Evolutionary conservation across 352 stramenopile species (phyloP).

Genomic region (Phytophthora capsici): DNA sequence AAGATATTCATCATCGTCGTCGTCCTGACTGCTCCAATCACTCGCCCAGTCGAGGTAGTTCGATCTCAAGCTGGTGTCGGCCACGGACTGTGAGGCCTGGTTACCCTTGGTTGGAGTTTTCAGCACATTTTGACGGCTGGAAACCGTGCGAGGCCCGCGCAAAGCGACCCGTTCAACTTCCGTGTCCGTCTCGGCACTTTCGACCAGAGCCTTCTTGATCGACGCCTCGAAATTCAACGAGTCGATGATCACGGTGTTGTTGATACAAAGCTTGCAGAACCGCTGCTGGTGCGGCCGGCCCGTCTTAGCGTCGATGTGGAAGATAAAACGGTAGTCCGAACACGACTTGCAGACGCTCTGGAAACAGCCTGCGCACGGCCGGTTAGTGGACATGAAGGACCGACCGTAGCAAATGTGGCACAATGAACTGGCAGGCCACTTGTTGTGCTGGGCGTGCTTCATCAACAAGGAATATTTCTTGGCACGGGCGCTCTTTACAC

Average conservation of each 20-base stretch:
- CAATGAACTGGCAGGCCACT: constrained; percentile 38
- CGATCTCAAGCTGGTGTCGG: constrained; percentile 36
- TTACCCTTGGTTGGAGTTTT: constrained; percentile 25
- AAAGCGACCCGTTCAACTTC: constrained; percentile 27
- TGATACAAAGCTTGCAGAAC: constrained; percentile 59
- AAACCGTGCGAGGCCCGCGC: constrained; percentile 10
- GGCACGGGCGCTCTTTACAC: constrained; percentile 45
- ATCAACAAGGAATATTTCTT: constrained; percentile 54
- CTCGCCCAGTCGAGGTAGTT: constrained; percentile 47
- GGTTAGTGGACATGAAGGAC: constrained; percentile 47
- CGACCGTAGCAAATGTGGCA: constrained; percentile 57
- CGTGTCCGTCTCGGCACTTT: constrained; percentile 28
- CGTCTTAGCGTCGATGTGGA: constrained; percentile 50
- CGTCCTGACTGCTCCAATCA: constrained; percentile 48
- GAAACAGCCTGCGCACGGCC: constrained; percentile 48
- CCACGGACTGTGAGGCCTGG: constrained; percentile 28
- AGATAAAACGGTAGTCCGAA: constrained; percentile 54
- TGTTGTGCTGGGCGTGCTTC: constrained; percentile 38
- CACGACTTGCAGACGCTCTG: constrained; percentile 59
- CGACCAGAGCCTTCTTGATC: constrained; percentile 25
- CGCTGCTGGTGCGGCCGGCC: constrained; percentile 42
- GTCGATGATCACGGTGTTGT: constrained; percentile 41
- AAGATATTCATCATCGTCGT: constrained; percentile 45
- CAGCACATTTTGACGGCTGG: constrained; percentile 25
- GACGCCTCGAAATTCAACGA: constrained; percentile 40